These are phyloP conservation scores for Nemania sp. DNA, from an alignment of 2,329 filamentous ascomycete species.

Conservation along the genomic window DNA sequence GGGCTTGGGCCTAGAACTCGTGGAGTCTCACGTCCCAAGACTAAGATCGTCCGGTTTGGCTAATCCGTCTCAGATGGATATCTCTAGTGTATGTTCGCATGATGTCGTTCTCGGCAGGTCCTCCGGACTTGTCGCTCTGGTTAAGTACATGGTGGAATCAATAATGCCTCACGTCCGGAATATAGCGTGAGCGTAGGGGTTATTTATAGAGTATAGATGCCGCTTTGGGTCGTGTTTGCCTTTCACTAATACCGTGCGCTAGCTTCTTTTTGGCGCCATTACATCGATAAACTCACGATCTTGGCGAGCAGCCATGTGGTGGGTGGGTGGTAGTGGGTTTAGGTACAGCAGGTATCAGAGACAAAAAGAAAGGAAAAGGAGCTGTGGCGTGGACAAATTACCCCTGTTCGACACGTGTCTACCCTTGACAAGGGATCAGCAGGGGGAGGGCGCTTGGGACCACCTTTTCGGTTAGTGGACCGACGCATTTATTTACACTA, in stretches of 20 bases:
- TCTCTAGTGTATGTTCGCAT: neutral
- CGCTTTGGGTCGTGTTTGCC: slow-evolving; percentile 11
- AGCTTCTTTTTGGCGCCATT: slow-evolving; percentile 6
- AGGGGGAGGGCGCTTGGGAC: slow-evolving; percentile 3
- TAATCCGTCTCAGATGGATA: slow-evolving; percentile 4
- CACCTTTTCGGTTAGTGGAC: slow-evolving; percentile 15
- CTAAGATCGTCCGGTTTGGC: slow-evolving; percentile 1
- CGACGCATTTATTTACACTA: too few species aligned
- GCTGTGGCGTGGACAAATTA: slow-evolving; percentile 5
- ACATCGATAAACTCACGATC: neutral
- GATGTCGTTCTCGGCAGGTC: neutral
- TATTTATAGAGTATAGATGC: slow-evolving; percentile 21
- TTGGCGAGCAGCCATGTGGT: slow-evolving; percentile 11
- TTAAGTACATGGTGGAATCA: slow-evolving; percentile 13
- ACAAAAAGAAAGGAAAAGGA: neutral
- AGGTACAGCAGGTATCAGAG: neutral
- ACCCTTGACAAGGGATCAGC: slow-evolving; percentile 1
- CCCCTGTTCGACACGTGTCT: slow-evolving; percentile 26
- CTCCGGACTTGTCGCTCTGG: slow-evolving; percentile 3
- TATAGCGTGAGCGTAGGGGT: slow-evolving; percentile 9
- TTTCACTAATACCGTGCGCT: slow-evolving; percentile 10
- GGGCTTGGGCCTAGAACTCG: slow-evolving; percentile 22
- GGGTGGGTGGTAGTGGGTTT: neutral
- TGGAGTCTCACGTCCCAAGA: neutral
- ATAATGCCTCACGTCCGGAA: slow-evolving; percentile 20